Evolutionary conservation across 768 basidiomycete species (phyloP), one percentile per base, ranked within the genome.

Genomic region (Tubosaeta sp.): DNA sequence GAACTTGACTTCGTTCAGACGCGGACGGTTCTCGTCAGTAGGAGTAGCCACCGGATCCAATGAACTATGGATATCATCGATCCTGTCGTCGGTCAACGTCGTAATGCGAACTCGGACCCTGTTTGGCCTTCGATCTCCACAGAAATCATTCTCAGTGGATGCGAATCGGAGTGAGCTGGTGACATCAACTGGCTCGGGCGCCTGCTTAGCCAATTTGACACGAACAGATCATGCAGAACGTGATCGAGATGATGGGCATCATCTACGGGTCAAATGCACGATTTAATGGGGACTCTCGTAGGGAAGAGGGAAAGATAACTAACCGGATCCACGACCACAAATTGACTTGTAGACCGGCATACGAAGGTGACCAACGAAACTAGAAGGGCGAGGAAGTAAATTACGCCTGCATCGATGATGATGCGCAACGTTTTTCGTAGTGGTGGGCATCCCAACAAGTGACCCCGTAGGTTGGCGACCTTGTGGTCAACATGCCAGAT

Each of bases 401-500:
- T 29, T 9, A 29, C 16, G 35, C 35, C 35, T n/a, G 16, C 14
- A 37, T 6, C n/a, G 8, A 16, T 37, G 16, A 37, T 37, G 7
- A 37, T 37, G 35, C 35, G 14, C 35, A 16, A 14, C 35, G 13
- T 37, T 16, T 37, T 17, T 10, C 32, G 32, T 13, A 33, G 32
- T 33, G 29, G 6, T 29, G 29, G 29, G 29, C 9, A 9, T 9
- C 9, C 29, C 1, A 29, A 29, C 9, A 9, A 29, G 2, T 25
- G 25, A n/a, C 49, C 32, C 17, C 27, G 39, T 3, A 71, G 57
- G 26, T 54, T 46, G 7, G 59, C 51, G 8, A 60, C 54, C 19
- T 52, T 53, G 12, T 58, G 55, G 7, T 65, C 65, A 25, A 63
- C 61, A 9, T 48, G 29, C 61, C 66, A 65, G 32, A 71, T 68